These are phyloP conservation scores for Aureoboletus auriporus DNA, from an alignment of 768 basidiomycete genomes.

Conservation along the genomic window DNA sequence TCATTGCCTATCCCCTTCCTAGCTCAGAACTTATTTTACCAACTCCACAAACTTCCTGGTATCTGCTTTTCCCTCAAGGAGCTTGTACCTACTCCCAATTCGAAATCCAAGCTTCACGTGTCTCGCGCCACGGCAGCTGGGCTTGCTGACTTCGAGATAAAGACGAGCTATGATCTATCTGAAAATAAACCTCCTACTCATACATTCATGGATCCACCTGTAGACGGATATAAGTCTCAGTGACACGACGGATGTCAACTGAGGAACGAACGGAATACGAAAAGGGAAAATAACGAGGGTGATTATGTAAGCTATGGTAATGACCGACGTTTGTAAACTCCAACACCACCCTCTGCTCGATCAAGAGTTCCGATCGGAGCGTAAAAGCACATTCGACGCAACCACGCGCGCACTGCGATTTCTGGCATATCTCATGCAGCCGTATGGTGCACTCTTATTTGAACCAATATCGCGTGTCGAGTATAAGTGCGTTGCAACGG, in stretches of 20 bases:
- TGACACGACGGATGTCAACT: no score
- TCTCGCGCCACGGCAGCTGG: not conserved
- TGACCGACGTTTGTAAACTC: no score
- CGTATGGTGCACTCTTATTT: not conserved
- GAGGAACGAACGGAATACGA: no score
- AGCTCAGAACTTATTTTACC: not conserved
- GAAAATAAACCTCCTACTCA: not conserved
- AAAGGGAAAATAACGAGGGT: no score
- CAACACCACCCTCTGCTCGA: slow-evolving; percentile 3
- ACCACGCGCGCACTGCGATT: not conserved
- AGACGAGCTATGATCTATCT: not conserved
- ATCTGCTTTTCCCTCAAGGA: not conserved
- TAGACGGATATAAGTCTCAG: no score
- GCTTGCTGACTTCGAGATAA: not conserved
- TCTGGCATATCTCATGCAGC: not conserved
- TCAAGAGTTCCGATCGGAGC: not conserved
- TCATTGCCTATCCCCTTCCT: not conserved
- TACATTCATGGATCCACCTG: slow-evolving; percentile 6
- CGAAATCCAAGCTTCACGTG: not conserved
- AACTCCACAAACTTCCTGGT: slow-evolving; percentile 1
- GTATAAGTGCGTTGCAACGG: slow-evolving; percentile 1
- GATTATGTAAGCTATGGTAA: no score
- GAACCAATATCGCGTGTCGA: not conserved
- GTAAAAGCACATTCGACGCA: not conserved
- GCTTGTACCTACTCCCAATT: not conserved